Conservation (phyloP, 2,329 filamentous ascomycete genomes). For the Lecanicillium sp. region DNA sequence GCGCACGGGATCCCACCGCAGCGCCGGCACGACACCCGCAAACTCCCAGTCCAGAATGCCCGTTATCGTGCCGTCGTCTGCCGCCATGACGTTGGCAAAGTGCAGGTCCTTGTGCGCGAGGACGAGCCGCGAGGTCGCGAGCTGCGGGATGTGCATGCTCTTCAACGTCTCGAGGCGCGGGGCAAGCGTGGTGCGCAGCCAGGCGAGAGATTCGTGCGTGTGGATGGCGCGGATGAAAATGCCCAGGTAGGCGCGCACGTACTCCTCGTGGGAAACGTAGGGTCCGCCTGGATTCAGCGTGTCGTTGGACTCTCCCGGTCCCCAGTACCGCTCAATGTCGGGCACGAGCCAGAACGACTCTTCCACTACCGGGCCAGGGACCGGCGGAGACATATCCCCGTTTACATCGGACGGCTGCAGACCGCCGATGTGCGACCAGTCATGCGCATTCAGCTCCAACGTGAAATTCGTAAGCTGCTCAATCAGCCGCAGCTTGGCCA, state of each 20-base stretch:
- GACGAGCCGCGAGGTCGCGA: conserved; percentile 9
- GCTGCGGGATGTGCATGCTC: conserved; percentile 10
- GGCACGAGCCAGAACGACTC: conserved; percentile 27
- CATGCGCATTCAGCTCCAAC: conserved; percentile 19
- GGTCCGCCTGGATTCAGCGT: conserved; percentile 20
- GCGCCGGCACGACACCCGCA: conserved; percentile 23
- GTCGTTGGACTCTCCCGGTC: conserved; percentile 12
- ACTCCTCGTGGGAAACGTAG: conserved; percentile 18
- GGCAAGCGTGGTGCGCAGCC: conserved; percentile 16
- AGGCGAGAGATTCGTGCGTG: conserved; percentile 17
- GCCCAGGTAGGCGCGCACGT: conserved; percentile 17
- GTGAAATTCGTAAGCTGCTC: conserved; percentile 21
- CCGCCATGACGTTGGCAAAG: conserved; percentile 28
- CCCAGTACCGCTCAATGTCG: conserved; percentile 21
- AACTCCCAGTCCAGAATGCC: conserved; percentile 31
- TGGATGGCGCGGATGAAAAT: conserved; percentile 20
- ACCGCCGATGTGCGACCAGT: conserved; percentile 19
- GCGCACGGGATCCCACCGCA: conserved; percentile 25
- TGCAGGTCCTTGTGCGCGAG: conserved; percentile 30
- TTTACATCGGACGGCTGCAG: conserved; percentile 11
- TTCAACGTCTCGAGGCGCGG: conserved; percentile 20
- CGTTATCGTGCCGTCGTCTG: conserved; percentile 19
- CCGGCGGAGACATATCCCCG: conserved; percentile 7
- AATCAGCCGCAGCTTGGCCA: conserved; percentile 15
- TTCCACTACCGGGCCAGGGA: conserved; percentile 21